Conservation (phyloP, 306 rosid genomes). For the Canavalia ensiformis region DNA sequence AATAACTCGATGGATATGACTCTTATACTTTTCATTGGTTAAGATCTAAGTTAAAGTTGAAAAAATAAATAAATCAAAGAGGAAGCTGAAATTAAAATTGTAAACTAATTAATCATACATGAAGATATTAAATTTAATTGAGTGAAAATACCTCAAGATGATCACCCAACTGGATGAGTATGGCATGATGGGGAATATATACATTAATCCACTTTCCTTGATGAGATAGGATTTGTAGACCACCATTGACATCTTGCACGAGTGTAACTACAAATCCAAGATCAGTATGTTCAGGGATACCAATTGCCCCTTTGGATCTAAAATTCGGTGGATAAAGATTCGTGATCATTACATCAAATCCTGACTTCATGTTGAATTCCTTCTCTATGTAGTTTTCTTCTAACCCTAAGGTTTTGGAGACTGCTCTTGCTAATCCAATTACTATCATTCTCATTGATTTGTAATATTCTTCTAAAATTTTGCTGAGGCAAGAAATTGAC, state of each 20-base stretch:
- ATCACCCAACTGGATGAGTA: constrained; percentile 66
- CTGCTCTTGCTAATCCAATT: constrained; percentile 52
- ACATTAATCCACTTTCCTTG: constrained; percentile 58
- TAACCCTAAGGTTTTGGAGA: constrained; percentile 56
- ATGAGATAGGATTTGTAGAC: constrained; percentile 61
- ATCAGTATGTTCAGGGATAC: constrained; percentile 58
- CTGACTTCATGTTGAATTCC: constrained; percentile 55
- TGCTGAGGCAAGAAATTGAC: constrained; percentile 40
- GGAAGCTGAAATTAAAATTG: not conserved
- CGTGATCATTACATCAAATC: constrained; percentile 61
- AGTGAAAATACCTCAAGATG: constrained; percentile 55
- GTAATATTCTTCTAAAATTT: constrained; percentile 51
- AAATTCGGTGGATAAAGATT: constrained; percentile 60
- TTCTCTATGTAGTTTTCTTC: constrained; percentile 64
- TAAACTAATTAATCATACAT: too few species aligned
- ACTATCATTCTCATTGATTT: constrained; percentile 48
- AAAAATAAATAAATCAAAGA: too few species aligned
- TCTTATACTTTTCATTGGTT: constrained; percentile 69
- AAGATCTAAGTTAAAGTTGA: constrained; percentile 51
- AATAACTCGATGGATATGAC: constrained; percentile 69
- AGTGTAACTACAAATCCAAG: constrained; percentile 64
- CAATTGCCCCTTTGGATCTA: constrained; percentile 45
- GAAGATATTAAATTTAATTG: too few species aligned
- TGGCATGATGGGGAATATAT: constrained; percentile 58
- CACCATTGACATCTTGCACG: constrained; percentile 61